Evolutionary conservation across 768 basidiomycete genomes (phyloP).

Genomic region (Suillus variegatus): DNA sequence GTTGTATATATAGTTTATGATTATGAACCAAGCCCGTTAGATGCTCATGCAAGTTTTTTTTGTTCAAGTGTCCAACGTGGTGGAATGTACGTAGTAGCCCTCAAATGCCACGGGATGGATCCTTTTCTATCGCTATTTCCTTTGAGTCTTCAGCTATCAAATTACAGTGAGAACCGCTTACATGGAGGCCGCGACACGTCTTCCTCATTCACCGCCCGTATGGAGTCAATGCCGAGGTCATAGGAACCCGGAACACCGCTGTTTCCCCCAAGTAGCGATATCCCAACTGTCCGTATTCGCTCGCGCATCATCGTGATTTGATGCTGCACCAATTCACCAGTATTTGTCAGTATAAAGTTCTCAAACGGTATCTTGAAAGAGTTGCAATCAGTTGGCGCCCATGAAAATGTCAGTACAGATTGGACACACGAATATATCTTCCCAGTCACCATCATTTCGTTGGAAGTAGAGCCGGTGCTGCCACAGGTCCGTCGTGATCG

Average conservation of each 20-base stretch:
- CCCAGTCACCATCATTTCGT: slow-evolving; percentile 68
- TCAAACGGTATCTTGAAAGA: slow-evolving; percentile 73
- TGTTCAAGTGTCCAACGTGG: slow-evolving; percentile 1
- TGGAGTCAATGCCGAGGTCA: slow-evolving; percentile 81
- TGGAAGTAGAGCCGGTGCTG: slow-evolving; percentile 89
- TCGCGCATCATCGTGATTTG: slow-evolving; percentile 79
- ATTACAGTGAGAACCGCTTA: slow-evolving; percentile 20
- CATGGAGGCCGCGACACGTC: slow-evolving; percentile 43
- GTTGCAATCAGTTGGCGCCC: slow-evolving; percentile 11
- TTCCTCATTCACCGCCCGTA: slow-evolving; percentile 80
- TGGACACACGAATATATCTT: slow-evolving; percentile 72
- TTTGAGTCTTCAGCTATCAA: background rate
- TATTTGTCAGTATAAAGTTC: slow-evolving; percentile 73
- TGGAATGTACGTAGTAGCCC: background rate
- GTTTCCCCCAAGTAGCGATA: slow-evolving; percentile 86
- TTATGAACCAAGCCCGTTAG: slow-evolving; percentile 12
- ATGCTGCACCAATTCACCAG: slow-evolving; percentile 65
- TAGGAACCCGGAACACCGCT: slow-evolving; percentile 72
- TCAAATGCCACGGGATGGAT: slow-evolving; percentile 27
- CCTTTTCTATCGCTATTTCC: slow-evolving; percentile 25
- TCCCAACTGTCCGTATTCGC: slow-evolving; percentile 77
- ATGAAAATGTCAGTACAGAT: slow-evolving; percentile 13
- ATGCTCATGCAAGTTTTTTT: slow-evolving; percentile 12
- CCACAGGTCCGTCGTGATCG: slow-evolving; percentile 84
- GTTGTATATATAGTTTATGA: slow-evolving; percentile 26